Percentiles rank a stretch among this genome's conserved stretches.
phyloP scores from a whole-genome alignment of 208 protist genomes.

The Wallacemonas sp. region DNA sequence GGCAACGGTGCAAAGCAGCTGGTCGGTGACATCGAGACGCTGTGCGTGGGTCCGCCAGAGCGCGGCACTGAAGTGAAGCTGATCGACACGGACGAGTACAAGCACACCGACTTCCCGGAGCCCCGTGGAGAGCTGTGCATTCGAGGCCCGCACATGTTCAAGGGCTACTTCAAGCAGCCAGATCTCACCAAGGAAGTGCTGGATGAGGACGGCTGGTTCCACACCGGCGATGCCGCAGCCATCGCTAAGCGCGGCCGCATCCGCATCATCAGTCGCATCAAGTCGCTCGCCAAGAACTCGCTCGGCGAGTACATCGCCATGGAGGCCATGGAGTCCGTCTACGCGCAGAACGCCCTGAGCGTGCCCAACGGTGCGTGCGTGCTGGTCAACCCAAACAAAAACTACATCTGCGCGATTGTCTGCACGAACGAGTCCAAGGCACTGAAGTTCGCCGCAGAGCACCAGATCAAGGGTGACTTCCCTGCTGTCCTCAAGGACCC shows the following conservation, averaged over 20 bases:
- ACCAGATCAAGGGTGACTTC: conserved; percentile 22
- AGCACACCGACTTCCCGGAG: conserved; percentile 39
- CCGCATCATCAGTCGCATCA: conserved; percentile 55
- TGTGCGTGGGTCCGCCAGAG: conserved; percentile 28
- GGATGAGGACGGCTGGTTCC: conserved; percentile 49
- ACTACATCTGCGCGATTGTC: conserved; percentile 36
- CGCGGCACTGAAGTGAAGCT: conserved; percentile 76
- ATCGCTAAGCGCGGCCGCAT: conserved; percentile 31
- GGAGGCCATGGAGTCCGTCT: conserved; percentile 43
- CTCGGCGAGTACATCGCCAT: conserved; percentile 68
- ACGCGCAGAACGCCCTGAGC: conserved; percentile 29
- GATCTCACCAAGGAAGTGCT: conserved; percentile 43
- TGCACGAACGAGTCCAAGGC: conserved; percentile 35
- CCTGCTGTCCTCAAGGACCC: conserved; percentile 29
- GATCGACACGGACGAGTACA: conserved; percentile 62
- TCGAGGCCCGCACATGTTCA: conserved; percentile 32
- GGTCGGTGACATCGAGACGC: conserved; percentile 24
- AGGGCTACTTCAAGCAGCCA: conserved; percentile 68
- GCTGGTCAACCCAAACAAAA: conserved; percentile 33
- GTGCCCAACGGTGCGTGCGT: conserved; percentile 31
- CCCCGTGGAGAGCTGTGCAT: conserved; percentile 52
- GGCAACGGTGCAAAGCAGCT: conserved; percentile 30
- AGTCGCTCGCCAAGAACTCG: conserved; percentile 65
- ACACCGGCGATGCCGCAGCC: conserved; percentile 56
- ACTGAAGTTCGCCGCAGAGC: conserved; percentile 22